A percentile compares a stretch with the other conserved stretches of the same genome.
These are phyloP conservation scores for Calvatia gigantea DNA, from an alignment of 768 basidiomycete genomes.

Conservation along the genomic window DNA sequence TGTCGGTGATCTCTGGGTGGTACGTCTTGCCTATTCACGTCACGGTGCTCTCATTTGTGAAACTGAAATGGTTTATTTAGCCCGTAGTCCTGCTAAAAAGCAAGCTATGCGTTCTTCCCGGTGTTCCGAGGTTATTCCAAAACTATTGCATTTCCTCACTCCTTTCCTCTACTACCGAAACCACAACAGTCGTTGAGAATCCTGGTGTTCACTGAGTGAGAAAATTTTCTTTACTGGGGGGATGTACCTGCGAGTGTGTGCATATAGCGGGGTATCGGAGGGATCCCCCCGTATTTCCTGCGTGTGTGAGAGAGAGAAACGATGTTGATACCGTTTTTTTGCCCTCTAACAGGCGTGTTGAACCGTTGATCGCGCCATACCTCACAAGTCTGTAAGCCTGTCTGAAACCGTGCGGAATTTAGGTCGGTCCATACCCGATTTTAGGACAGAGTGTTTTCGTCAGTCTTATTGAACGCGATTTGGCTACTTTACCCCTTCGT, in stretches of 20 bases:
- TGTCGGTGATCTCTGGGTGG: conserved; percentile 86
- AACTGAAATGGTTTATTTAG: conserved; percentile 32
- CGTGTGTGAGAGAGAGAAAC: not conserved
- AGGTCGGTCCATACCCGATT: conserved; percentile 77
- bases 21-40: conserved; percentile 30
- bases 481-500: conserved; percentile 12
- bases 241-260: not conserved
- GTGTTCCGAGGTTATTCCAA: conserved; percentile 85
- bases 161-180: conserved; percentile 75
- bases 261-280: not conserved
- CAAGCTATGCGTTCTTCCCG: conserved; percentile 89
- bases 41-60: not conserved
- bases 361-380: conserved; percentile 83
- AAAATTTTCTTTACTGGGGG: not conserved
- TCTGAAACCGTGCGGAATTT: conserved; percentile 69
- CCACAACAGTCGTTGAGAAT: conserved; percentile 72
- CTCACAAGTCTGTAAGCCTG: conserved; percentile 74
- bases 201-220: conserved; percentile 80
- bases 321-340: not conserved
- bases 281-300: not conserved
- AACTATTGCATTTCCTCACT: conserved; percentile 75
- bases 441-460: conserved; percentile 66
- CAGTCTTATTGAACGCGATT: conserved; percentile 58
- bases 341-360: conserved; percentile 52
- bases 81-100: conserved; percentile 84